A percentile compares a stretch with the other conserved stretches of the same genome.
Evolutionary conservation across 2,329 filamentous ascomycete species (phyloP).

Genomic region (Apiospora kogelbergensis): DNA sequence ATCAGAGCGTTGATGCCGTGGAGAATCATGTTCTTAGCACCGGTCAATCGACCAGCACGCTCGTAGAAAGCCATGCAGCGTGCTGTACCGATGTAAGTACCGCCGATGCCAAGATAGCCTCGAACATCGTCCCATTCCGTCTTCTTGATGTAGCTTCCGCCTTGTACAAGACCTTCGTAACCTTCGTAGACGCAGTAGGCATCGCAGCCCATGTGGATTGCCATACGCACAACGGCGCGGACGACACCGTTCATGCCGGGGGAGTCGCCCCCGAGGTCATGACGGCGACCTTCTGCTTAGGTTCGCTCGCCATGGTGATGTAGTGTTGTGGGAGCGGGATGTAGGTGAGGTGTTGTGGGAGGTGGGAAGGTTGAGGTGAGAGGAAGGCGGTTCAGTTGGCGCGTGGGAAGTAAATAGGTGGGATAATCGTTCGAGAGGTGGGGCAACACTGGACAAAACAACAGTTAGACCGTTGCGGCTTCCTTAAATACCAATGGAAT

Average conservation of each 20-base stretch:
- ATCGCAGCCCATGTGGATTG: constrained; percentile 80
- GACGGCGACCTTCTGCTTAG: constrained; percentile 74
- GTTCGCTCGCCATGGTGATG: constrained; percentile 38
- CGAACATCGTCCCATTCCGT: constrained; percentile 93
- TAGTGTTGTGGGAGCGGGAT: not conserved
- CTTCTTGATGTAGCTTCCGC: constrained; percentile 82
- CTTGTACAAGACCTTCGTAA: constrained; percentile 91
- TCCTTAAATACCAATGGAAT: not conserved
- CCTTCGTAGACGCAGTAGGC: constrained; percentile 86
- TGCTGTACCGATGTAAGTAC: constrained; percentile 93
- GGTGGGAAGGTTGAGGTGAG: not conserved
- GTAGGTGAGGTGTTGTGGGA: not conserved
- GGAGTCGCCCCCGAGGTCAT: constrained; percentile 95
- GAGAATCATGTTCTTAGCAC: constrained; percentile 91
- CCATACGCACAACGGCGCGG: constrained; percentile 86
- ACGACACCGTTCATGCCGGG: constrained; percentile 94
- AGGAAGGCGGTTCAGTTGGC: constrained; percentile 13
- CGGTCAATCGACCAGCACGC: constrained; percentile 76
- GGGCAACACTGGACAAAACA: constrained; percentile 6
- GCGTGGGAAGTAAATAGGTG: constrained; percentile 8
- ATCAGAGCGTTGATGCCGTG: constrained; percentile 94
- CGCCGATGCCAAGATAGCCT: constrained; percentile 90
- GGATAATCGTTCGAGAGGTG: constrained; percentile 3
- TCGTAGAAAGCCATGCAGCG: constrained; percentile 92
- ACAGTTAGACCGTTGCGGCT: not conserved